Conservation (phyloP, 371 early-diverging fungal genomes). For the Mucor circinelloides region DNA sequence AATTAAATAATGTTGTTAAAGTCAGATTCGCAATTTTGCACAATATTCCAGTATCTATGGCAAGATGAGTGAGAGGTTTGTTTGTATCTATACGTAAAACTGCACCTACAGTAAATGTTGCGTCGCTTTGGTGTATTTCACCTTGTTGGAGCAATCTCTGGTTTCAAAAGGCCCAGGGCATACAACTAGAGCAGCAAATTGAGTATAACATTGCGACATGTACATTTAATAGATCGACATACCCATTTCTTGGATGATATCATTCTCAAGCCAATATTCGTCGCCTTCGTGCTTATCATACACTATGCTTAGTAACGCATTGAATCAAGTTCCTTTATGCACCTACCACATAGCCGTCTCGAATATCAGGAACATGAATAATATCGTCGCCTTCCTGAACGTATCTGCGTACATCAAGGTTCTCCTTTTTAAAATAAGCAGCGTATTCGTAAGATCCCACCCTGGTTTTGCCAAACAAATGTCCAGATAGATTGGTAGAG, state of each 20-base stretch:
- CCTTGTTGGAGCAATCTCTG: constrained; percentile 14
- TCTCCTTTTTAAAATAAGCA: constrained; percentile 3
- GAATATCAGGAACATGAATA: constrained; percentile 4
- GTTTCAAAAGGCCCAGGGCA: constrained; percentile 24
- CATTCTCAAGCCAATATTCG: constrained; percentile 17
- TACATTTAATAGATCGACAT: not conserved
- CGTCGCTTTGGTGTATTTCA: not conserved
- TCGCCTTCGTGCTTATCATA: constrained; percentile 20
- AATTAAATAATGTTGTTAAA: constrained; percentile 1
- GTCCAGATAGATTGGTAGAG: constrained; percentile 1
- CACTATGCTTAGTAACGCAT: not conserved
- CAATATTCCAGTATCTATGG: constrained; percentile 4
- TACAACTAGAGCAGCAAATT: not conserved
- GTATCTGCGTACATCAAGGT: constrained; percentile 2
- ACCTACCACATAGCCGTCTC: constrained; percentile 19
- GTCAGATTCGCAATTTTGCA: not conserved
- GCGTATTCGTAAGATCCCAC: constrained; percentile 20
- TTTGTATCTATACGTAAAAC: not conserved
- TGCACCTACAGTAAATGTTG: constrained; percentile 4
- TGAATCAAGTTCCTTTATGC: not conserved
- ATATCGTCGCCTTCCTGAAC: constrained; percentile 12
- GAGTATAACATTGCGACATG: no score
- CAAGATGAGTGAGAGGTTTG: not conserved
- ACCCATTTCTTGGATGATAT: not conserved
- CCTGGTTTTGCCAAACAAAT: constrained; percentile 22